phyloP scores from a whole-genome alignment of 805 yeast genomes.

The Wickerhamomyces chaumierensis region DNA sequence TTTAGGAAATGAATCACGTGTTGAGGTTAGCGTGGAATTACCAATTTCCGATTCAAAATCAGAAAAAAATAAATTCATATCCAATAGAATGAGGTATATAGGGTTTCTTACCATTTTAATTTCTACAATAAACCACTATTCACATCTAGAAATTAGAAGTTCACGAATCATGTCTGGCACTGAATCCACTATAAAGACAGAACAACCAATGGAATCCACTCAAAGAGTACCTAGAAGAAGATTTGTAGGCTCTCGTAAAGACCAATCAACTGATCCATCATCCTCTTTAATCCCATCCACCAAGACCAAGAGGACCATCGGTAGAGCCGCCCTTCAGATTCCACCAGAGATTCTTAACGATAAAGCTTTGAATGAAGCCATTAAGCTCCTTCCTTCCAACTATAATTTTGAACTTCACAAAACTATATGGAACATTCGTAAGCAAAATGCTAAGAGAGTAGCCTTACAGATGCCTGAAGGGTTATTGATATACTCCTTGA shows the following conservation, averaged over 20 bases:
- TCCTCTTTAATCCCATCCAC: conserved; percentile 15
- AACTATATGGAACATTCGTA: conserved; percentile 85
- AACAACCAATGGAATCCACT: too few relatives aligned
- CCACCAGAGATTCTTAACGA: conserved; percentile 80
- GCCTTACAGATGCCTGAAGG: conserved; percentile 99
- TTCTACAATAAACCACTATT: too few relatives aligned
- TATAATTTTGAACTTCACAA: conserved; percentile 95
- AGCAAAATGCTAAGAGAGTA: conserved; percentile 65
- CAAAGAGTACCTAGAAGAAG: conserved; percentile 34
- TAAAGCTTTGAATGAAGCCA: conserved; percentile 73
- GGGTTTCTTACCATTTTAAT: too few relatives aligned
- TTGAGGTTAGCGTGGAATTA: too few relatives aligned
- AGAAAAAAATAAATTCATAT: too few relatives aligned
- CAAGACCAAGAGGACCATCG: conserved; percentile 26
- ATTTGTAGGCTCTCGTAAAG: conserved; percentile 44
- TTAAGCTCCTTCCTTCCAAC: conserved; percentile 72
- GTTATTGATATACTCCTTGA: conserved; percentile 71
- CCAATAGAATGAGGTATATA: too few relatives aligned
- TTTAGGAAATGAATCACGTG: too few relatives aligned
- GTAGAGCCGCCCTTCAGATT: conserved; percentile 70
- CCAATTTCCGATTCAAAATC: too few relatives aligned
- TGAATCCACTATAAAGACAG: too few relatives aligned
- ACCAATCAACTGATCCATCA: conserved; percentile 6
- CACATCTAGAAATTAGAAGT: too few relatives aligned
- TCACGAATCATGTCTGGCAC: too few relatives aligned